Evolutionary conservation across 1,139 yeast genomes (phyloP).

Genomic region (Kurtzmaniella quercitrusa): DNA sequence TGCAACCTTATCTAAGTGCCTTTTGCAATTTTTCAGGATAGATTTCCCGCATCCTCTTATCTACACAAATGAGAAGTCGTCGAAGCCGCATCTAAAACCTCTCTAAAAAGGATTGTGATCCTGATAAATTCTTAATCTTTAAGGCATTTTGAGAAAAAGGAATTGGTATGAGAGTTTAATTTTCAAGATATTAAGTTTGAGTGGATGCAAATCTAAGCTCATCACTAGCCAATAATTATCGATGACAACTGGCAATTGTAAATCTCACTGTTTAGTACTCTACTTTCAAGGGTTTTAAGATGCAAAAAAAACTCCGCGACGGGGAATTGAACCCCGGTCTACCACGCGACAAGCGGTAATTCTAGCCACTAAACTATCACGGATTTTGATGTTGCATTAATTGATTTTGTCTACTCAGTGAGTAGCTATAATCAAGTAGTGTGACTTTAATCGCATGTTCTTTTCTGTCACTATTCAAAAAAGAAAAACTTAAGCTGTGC

Average conservation of each 20-base stretch:
- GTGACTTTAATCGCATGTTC: background rate
- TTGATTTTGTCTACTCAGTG: background rate
- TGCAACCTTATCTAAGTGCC: background rate
- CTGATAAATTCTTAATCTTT: background rate
- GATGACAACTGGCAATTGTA: too few relatives aligned
- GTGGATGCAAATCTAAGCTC: too few relatives aligned
- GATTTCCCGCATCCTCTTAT: background rate
- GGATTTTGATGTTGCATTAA: conserved; percentile 15
- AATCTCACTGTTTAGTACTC: too few relatives aligned
- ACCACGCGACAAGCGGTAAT: conserved; percentile 55
- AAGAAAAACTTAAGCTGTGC: too few relatives aligned
- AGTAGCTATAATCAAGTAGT: background rate
- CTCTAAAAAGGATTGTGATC: background rate
- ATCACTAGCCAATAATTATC: too few relatives aligned
- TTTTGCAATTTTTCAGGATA: background rate
- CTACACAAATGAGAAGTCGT: background rate
- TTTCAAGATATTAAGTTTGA: too few relatives aligned
- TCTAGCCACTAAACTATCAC: conserved; percentile 49
- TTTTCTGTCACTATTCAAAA: background rate
- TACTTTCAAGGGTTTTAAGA: background rate
- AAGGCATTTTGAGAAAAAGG: background rate
- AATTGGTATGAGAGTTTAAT: background rate
- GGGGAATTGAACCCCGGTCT: conserved; percentile 72
- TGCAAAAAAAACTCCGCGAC: conserved; percentile 48
- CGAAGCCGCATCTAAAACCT: background rate